A percentile compares a stretch with the other conserved stretches of the same genome.
These are phyloP conservation scores for Xylariaceae sp. DNA, from an alignment of 2,329 filamentous ascomycete genomes.

Conservation along the genomic window DNA sequence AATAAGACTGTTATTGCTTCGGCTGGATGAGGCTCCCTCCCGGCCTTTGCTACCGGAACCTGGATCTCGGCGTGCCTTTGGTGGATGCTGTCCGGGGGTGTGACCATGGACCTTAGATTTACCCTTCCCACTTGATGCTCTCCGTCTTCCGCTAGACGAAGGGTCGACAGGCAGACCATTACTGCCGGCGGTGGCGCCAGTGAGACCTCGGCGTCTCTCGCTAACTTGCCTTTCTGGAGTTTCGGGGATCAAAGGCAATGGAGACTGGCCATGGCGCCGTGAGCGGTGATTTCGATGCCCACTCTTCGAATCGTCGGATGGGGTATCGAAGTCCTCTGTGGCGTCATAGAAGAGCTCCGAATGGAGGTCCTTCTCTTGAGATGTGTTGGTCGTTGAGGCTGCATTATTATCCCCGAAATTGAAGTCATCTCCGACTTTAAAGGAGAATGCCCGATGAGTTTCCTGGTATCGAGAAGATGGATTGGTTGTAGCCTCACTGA, in stretches of 20 bases:
- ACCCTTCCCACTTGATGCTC: not conserved
- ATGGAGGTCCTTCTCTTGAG: no score
- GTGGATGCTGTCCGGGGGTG: not conserved
- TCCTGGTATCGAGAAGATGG: slow-evolving; percentile 8
- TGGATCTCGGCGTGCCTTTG: not conserved
- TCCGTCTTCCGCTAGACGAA: slow-evolving; percentile 1
- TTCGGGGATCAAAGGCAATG: not conserved
- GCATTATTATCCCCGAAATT: not conserved
- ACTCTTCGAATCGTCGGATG: not conserved
- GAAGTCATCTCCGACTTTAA: slow-evolving; percentile 22
- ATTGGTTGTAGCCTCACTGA: not conserved
- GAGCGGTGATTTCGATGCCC: not conserved
- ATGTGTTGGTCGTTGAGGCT: no score
- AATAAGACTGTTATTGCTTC: not conserved
- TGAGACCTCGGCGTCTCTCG: not conserved
- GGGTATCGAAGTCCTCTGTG: no score
- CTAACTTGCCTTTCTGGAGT: not conserved
- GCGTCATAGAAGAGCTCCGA: no score
- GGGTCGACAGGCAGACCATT: not conserved
- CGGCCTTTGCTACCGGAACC: not conserved
- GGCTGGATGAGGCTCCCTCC: not conserved
- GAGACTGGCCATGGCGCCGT: not conserved
- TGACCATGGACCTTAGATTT: not conserved
- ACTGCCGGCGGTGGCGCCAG: not conserved
- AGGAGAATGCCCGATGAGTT: slow-evolving; percentile 21